Conservation (phyloP, 2,329 filamentous ascomycete species). For the Coniella vitis region DNA sequence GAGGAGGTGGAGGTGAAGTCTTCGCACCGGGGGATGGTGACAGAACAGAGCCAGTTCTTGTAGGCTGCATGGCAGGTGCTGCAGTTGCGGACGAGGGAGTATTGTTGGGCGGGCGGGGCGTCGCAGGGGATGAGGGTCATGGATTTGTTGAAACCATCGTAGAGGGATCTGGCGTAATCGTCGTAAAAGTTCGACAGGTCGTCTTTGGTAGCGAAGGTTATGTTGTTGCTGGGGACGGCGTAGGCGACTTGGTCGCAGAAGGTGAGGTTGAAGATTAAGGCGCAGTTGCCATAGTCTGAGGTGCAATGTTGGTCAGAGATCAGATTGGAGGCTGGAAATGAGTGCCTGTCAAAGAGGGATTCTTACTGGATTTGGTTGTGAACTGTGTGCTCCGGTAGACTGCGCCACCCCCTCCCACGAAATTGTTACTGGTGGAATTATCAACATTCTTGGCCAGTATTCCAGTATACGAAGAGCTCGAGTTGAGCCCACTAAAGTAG, state of each 20-base stretch:
- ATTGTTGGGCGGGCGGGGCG: slow-evolving; percentile 62
- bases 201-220: slow-evolving; percentile 51
- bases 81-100: slow-evolving; percentile 75
- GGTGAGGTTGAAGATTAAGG: slow-evolving; percentile 75
- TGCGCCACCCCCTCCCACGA: slow-evolving; percentile 64
- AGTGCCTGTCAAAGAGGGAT: neutral
- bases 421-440: slow-evolving; percentile 35
- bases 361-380: slow-evolving; percentile 67
- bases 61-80: slow-evolving; percentile 72
- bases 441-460: slow-evolving; percentile 61
- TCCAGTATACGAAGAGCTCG: slow-evolving; percentile 63
- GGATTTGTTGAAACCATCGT: slow-evolving; percentile 71
- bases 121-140: slow-evolving; percentile 83
- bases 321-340: neutral
- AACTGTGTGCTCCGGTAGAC: slow-evolving; percentile 71
- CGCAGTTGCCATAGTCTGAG: slow-evolving; percentile 66
- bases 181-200: slow-evolving; percentile 72
- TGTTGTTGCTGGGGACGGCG: slow-evolving; percentile 75
- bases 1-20: slow-evolving; percentile 56
- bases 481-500: slow-evolving; percentile 68
- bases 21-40: slow-evolving; percentile 85
- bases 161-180: slow-evolving; percentile 60
- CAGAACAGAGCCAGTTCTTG: slow-evolving; percentile 91
- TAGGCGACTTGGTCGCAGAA: slow-evolving; percentile 89
- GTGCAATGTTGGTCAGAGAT: neutral